A percentile compares a stretch with the other conserved stretches of the same genome.
Evolutionary conservation across 805 yeast genomes (phyloP).

Genomic region (Yarrowia bubula): DNA sequence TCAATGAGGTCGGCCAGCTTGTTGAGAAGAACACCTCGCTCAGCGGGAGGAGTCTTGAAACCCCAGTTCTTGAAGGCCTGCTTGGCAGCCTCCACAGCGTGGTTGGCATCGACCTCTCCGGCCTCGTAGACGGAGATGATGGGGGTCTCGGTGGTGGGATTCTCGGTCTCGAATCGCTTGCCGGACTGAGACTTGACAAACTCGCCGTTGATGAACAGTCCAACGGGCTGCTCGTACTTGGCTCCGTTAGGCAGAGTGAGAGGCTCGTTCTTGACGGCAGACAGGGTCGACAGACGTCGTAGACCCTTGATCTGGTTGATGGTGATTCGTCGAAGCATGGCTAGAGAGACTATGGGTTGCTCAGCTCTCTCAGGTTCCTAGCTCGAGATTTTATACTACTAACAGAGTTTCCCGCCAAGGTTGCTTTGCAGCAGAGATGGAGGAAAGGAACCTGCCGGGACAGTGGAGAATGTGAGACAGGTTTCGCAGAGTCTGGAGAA

Average conservation of each 20-base stretch:
- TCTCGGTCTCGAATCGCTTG: conserved; percentile 40
- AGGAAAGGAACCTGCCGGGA: conserved; percentile 22
- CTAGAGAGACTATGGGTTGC: neutral
- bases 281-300: conserved; percentile 18
- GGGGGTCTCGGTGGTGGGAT: conserved; percentile 52
- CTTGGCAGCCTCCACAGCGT: conserved; percentile 78
- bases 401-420: conserved; percentile 17
- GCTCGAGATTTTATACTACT: conserved; percentile 12
- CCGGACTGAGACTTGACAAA: conserved; percentile 58
- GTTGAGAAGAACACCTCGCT: conserved; percentile 59
- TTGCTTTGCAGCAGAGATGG: conserved; percentile 11
- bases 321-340: conserved; percentile 21
- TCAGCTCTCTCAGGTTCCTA: neutral
- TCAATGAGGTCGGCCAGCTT: conserved; percentile 81
- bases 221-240: conserved; percentile 74
- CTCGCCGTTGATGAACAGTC: conserved; percentile 83
- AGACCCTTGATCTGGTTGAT: conserved; percentile 20
- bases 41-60: conserved; percentile 52
- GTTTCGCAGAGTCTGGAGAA: neutral
- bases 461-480: conserved; percentile 14
- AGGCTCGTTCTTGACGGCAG: conserved; percentile 18
- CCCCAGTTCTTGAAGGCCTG: conserved; percentile 80
- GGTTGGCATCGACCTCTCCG: conserved; percentile 68
- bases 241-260: conserved; percentile 59
- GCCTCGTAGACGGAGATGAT: conserved; percentile 63